phyloP scores from a whole-genome alignment of 306 rosid genomes.

The Carpinus fangiana region DNA sequence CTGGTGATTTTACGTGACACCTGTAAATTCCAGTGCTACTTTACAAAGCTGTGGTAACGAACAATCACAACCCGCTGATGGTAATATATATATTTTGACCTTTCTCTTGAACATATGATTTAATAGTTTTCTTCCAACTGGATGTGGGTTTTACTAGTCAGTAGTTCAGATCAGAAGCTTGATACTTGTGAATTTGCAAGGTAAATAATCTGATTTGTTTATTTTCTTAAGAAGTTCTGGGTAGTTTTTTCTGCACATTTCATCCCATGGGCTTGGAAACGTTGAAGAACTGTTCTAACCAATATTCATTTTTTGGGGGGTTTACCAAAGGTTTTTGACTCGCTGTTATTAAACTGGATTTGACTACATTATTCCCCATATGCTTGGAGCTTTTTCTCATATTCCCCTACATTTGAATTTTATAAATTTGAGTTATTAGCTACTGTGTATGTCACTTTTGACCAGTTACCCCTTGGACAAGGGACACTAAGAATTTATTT shows the following conservation, averaged over 20 bases:
- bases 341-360: neutral
- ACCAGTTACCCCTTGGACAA: neutral
- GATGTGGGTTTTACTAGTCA: neutral
- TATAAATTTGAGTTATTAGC: neutral
- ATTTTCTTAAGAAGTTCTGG: too few relatives aligned
- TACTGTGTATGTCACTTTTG: neutral
- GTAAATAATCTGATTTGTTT: too few relatives aligned
- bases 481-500: neutral
- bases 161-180: neutral
- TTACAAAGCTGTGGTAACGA: neutral
- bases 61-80: neutral
- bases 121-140: neutral
- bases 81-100: neutral
- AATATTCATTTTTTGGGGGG: too few relatives aligned
- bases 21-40: neutral
- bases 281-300: too few relatives aligned
- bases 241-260: too few relatives aligned
- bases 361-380: neutral
- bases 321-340: neutral
- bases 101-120: neutral
- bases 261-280: too few relatives aligned
- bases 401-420: neutral
- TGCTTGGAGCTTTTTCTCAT: neutral
- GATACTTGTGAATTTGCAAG: too few relatives aligned
- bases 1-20: neutral